These are phyloP conservation scores for Hyphodiscus sp. DNA, from an alignment of 2,329 filamentous ascomycete species.

Conservation along the genomic window DNA sequence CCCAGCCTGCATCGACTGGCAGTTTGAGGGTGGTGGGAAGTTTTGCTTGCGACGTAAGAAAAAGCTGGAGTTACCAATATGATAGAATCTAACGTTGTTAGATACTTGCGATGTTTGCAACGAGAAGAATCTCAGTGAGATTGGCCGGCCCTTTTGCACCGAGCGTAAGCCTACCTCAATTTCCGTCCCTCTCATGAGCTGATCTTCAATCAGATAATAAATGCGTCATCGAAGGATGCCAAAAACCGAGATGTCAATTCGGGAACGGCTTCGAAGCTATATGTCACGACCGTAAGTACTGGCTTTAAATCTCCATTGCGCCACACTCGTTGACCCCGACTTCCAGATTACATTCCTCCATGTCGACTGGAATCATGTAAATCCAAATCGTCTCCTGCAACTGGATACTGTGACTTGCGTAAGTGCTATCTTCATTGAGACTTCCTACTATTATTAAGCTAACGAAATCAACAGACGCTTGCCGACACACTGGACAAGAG, in stretches of 20 bases:
- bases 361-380: background rate
- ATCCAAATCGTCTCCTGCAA: background rate
- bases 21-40: background rate
- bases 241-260: background rate
- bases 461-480: background rate
- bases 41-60: background rate
- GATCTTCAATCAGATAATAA: background rate
- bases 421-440: background rate
- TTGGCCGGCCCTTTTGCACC: background rate
- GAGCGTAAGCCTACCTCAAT: background rate
- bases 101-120: background rate
- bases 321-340: background rate
- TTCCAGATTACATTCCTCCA: background rate
- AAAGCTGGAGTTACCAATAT: background rate
- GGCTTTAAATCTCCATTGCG: background rate
- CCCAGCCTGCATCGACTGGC: background rate
- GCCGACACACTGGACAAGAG: background rate
- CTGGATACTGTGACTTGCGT: background rate
- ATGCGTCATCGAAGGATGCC: background rate
- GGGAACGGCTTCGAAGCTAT: background rate
- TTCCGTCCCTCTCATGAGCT: background rate
- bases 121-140: background rate
- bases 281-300: background rate
- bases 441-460: background rate
- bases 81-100: background rate